phyloP scores from a whole-genome alignment of 345 rosid species.

The Acer saccharum region DNA sequence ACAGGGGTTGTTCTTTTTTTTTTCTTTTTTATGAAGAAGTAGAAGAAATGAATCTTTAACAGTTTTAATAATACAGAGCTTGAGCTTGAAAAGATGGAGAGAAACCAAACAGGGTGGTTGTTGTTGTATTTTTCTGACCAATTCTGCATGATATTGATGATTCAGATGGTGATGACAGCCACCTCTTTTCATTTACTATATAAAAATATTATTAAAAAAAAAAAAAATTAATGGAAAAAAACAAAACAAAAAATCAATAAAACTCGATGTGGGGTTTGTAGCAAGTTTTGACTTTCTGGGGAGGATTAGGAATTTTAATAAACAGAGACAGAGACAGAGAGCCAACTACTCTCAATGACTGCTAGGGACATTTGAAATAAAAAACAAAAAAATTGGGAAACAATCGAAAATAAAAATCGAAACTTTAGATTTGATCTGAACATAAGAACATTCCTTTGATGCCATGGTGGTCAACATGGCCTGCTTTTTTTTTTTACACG shows the following conservation, averaged over 20 bases:
- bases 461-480: not conserved
- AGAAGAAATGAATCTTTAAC: not conserved
- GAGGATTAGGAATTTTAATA: not conserved
- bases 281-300: not conserved
- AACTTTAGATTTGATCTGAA: not conserved
- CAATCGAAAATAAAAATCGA: not conserved
- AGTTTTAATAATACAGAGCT: not conserved
- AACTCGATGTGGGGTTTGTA: not conserved
- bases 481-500: not conserved
- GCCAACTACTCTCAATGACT: not conserved
- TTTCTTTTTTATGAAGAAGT: not conserved
- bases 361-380: not conserved
- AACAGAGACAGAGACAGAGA: not conserved
- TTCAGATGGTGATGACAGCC: not conserved
- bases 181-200: not conserved
- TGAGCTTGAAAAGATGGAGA: not conserved
- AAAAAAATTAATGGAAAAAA: too few species aligned
- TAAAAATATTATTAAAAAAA: not conserved
- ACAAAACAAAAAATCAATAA: not conserved
- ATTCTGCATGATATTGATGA: not conserved
- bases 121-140: slow-evolving; percentile 14
- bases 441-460: not conserved
- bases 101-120: not conserved
- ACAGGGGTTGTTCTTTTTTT: not conserved
- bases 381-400: not conserved